Conservation (phyloP, 2,329 filamentous ascomycete species). For the Diaporthe amygdali region DNA sequence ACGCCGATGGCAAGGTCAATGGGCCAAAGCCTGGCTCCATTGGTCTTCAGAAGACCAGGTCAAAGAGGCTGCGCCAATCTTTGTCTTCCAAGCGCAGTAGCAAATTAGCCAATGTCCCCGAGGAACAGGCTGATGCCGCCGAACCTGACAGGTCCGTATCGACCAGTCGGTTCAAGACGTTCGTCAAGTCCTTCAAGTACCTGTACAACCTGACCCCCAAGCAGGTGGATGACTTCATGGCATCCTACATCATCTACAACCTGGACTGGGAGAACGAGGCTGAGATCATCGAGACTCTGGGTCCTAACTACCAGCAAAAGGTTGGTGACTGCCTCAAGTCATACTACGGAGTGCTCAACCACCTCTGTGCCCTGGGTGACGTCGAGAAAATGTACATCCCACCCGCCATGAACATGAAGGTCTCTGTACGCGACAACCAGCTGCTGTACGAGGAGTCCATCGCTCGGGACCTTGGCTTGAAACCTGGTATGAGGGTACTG, state of each 20-base stretch:
- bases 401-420: slow-evolving; percentile 55
- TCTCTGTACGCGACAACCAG: slow-evolving; percentile 56
- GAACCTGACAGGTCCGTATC: slow-evolving; percentile 49
- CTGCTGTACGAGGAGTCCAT: slow-evolving; percentile 57
- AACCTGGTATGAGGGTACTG: slow-evolving; percentile 50
- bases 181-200: slow-evolving; percentile 55
- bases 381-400: slow-evolving; percentile 66
- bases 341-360: slow-evolving; percentile 60
- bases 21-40: slow-evolving; percentile 21
- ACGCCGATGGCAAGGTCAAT: neutral
- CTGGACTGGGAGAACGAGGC: slow-evolving; percentile 58
- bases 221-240: slow-evolving; percentile 61
- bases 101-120: neutral
- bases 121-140: slow-evolving; percentile 16
- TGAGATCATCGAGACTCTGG: slow-evolving; percentile 52
- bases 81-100: slow-evolving; percentile 14
- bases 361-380: slow-evolving; percentile 58
- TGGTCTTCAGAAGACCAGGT: neutral
- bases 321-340: slow-evolving; percentile 56
- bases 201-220: slow-evolving; percentile 53
- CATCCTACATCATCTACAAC: slow-evolving; percentile 61
- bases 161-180: slow-evolving; percentile 54
- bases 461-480: slow-evolving; percentile 50
- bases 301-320: slow-evolving; percentile 53
- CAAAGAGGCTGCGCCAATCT: neutral